Percentiles rank a stretch among this genome's conserved stretches.
Conservation (phyloP, 2,329 filamentous ascomycete species). For the Mariannaea elegans region DNA sequence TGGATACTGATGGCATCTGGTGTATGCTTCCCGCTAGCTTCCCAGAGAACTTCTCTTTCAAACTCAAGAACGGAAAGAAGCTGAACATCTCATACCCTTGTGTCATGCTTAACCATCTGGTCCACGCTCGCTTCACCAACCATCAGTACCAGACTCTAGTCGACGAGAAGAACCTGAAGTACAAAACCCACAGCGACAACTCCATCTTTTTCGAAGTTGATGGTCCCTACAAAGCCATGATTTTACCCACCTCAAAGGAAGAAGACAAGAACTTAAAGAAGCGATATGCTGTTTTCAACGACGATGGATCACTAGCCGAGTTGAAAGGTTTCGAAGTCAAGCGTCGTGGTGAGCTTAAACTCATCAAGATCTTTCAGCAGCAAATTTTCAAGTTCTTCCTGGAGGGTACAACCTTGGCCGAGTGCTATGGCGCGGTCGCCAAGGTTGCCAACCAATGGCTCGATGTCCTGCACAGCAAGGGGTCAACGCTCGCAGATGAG, state of each 20-base stretch:
- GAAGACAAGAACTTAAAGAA: constrained; percentile 99
- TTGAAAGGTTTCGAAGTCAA: constrained; percentile 98
- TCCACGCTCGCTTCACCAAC: constrained; percentile 95
- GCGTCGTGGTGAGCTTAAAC: constrained; percentile 94
- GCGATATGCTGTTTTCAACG: constrained; percentile 98
- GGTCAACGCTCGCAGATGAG: constrained; percentile 90
- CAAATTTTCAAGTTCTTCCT: constrained; percentile 99
- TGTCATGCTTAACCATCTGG: constrained; percentile 98
- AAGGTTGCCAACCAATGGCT: constrained; percentile 97
- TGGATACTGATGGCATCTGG: constrained; percentile 99
- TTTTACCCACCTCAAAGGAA: constrained; percentile 95
- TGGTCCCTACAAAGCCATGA: constrained; percentile 96
- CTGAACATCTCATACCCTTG: constrained; percentile 96
- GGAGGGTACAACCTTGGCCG: constrained; percentile 84
- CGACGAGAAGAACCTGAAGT: constrained; percentile 82
- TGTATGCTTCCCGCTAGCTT: constrained; percentile 97
- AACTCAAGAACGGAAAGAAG: constrained; percentile 95
- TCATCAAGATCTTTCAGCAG: constrained; percentile 99
- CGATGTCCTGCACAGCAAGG: constrained; percentile 90
- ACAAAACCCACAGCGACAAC: constrained; percentile 98
- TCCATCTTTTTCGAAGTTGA: constrained; percentile 99
- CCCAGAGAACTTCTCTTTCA: constrained; percentile 95
- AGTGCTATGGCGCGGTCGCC: constrained; percentile 91
- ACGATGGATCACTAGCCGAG: constrained; percentile 94
- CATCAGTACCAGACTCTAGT: constrained; percentile 94